These are phyloP conservation scores for Pyrenopolyporus hunteri DNA, from an alignment of 495 filamentous ascomycete species.

Conservation along the genomic window DNA sequence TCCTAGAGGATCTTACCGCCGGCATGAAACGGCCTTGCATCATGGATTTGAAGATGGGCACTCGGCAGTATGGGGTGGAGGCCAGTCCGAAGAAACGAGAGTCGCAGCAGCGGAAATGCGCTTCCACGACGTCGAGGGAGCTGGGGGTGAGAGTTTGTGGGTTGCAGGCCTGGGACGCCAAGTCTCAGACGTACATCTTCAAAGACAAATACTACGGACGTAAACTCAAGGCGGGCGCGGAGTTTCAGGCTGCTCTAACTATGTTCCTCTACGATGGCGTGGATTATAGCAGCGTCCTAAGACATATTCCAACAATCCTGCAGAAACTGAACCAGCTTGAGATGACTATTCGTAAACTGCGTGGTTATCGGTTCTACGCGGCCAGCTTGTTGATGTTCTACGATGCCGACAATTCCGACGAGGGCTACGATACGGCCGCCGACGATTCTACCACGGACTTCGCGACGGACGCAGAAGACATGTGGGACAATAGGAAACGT, in stretches of 20 bases:
- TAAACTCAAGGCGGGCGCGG: conserved; percentile 81
- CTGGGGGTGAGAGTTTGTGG: conserved; percentile 94
- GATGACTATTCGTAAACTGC: conserved; percentile 75
- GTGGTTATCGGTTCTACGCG: conserved; percentile 93
- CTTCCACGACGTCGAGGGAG: conserved; percentile 86
- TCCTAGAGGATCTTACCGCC: conserved; percentile 95
- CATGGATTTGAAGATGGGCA: conserved; percentile 98
- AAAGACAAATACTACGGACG: conserved; percentile 98
- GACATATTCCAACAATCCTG: conserved; percentile 86
- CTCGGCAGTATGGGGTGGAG: conserved; percentile 97
- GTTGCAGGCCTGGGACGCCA: conserved; percentile 93
- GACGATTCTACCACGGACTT: conserved; percentile 57
- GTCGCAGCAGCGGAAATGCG: conserved; percentile 91
- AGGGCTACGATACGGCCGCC: conserved; percentile 55
- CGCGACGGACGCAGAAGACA: conserved; percentile 57
- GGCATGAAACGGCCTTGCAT: conserved; percentile 97
- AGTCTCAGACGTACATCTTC: conserved; percentile 81
- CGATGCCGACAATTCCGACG: conserved; percentile 69
- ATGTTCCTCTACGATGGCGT: conserved; percentile 93
- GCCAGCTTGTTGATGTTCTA: conserved; percentile 94
- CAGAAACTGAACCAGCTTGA: conserved; percentile 83
- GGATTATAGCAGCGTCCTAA: conserved; percentile 73
- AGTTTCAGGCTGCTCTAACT: conserved; percentile 88
- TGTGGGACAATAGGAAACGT: conserved; percentile 40
- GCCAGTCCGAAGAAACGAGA: conserved; percentile 89